A percentile compares a stretch with the other conserved stretches of the same genome.
These are phyloP conservation scores for Agapanthus africanus DNA, from an alignment of 106 monocot species.

Conservation along the genomic window DNA sequence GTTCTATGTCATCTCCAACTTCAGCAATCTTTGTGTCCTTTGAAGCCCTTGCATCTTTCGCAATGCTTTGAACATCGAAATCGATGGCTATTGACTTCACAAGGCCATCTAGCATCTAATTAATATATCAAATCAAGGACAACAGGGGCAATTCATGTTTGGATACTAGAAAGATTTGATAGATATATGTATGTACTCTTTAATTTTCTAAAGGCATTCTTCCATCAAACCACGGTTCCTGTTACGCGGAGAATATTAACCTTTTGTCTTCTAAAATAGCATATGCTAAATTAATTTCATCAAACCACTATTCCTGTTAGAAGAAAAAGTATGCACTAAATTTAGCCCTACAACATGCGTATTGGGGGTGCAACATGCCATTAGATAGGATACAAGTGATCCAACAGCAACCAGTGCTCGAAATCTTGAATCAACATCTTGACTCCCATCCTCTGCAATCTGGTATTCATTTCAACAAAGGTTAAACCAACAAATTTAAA, in stretches of 20 bases:
- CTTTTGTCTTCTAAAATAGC: no score
- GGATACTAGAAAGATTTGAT: neutral
- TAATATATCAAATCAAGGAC: conserved; percentile 26
- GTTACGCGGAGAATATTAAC: neutral
- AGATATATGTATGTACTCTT: neutral
- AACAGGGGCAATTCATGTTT: neutral
- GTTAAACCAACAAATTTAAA: neutral
- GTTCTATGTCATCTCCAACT: conserved; percentile 76
- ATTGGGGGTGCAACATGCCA: neutral
- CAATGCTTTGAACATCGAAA: conserved; percentile 52
- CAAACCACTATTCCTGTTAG: no score
- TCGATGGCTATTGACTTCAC: conserved; percentile 67
- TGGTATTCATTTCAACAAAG: conserved; percentile 20
- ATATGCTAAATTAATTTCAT: neutral
- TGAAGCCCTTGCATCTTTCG: conserved; percentile 39
- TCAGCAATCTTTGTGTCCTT: conserved; percentile 57
- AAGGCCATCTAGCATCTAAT: conserved; percentile 65
- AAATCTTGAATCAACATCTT: conserved; percentile 73
- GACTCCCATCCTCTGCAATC: conserved; percentile 74
- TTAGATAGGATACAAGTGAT: conserved; percentile 82
- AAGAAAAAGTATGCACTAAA: no score
- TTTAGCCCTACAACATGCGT: no score
- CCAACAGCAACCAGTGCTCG: conserved; percentile 84
- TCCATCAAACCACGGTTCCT: neutral
- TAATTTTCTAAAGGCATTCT: neutral